phyloP scores from a whole-genome alignment of 2,329 filamentous ascomycete species.

The Tolypocladium ovalisporum region DNA sequence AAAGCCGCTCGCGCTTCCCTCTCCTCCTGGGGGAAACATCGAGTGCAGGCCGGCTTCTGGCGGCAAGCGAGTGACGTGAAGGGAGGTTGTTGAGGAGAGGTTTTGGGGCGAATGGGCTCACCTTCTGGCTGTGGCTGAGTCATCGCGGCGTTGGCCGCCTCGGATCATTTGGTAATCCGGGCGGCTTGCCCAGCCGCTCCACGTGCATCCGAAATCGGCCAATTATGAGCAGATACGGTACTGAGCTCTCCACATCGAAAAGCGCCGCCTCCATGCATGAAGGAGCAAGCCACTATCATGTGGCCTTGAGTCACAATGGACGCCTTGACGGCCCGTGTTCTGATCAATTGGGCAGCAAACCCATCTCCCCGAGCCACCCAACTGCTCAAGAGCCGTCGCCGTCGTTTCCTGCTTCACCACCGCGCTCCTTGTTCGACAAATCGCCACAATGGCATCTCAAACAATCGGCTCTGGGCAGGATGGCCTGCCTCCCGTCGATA shows the following conservation, averaged over 20 bases:
- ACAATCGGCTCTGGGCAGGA: slow-evolving; percentile 13
- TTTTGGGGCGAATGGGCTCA: slow-evolving; percentile 5
- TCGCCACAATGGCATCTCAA: slow-evolving; percentile 18
- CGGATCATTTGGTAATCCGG: background rate
- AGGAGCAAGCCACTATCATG: background rate
- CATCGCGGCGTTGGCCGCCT: background rate
- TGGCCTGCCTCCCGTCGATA: slow-evolving; percentile 33
- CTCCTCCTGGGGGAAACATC: slow-evolving; percentile 32
- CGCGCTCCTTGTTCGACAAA: background rate
- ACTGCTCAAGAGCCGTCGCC: background rate
- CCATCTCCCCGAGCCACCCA: background rate
- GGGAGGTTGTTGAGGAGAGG: slow-evolving; percentile 14
- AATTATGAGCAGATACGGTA: background rate
- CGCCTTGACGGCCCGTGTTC: background rate
- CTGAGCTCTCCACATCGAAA: background rate
- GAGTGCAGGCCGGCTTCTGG: slow-evolving; percentile 22
- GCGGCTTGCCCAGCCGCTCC: background rate
- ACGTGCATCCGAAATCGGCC: background rate
- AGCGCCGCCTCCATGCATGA: background rate
- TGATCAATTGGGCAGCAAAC: slow-evolving; percentile 1
- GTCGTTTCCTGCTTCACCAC: background rate
- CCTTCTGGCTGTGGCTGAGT: background rate
- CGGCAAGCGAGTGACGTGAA: slow-evolving; percentile 19
- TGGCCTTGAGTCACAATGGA: slow-evolving; percentile 1
- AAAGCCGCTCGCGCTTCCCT: slow-evolving; percentile 33